Base-by-base conservation (phyloP, 352 stramenopile species). In the Elongisporangium senticosum region DNA sequence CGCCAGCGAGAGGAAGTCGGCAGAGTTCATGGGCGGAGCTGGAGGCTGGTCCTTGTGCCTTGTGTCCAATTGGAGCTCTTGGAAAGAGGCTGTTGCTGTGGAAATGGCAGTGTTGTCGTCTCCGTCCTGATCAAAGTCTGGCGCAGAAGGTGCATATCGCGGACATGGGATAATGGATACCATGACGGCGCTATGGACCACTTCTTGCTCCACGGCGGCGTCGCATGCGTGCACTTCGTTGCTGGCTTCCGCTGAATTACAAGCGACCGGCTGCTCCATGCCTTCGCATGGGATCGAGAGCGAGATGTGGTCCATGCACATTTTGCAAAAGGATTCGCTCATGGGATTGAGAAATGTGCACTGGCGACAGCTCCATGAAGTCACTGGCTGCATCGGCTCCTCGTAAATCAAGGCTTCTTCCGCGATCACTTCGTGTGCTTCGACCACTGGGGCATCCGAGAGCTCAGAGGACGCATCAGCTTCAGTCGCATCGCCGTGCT, bases 281-380 rank as follows among this genome's bases (percentile, higher is more conserved):
- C 3, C 28, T 8, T 39, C 10, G 6, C 3, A 37, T 37, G 5
- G 26, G 4, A 7, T 37, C 26, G 72, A 82, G 11, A 77, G 58
- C 24, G 72, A 89, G 17, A 83, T 77, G 55, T 87, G 79, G 15
- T 71, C 73, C 15, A 71, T 59, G 43, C 79, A 89, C 63, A 89
- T 74, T 22, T 81, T 75, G 14, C 79, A 89, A 62, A 87, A 89
- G 2, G 77, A 72, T n/a, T 72, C 68, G 23, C 63, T 71, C 53
- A 84, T 71, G n/a, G 71, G 28, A 52, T 89, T 89, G 13, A 74
- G 37, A 55, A 68, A 89, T 6, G 79, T 87, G 61, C 79, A 87
- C 56, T 83, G 76, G 1, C 71, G 65, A 50, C 74, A 86, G 39
- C 62, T 77, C 76, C 76, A 86, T n/a, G 51, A 66, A n/a, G 54